These are phyloP conservation scores for Aspergillus jensenii DNA, from an alignment of 2,329 filamentous ascomycete species.

Conservation along the genomic window DNA sequence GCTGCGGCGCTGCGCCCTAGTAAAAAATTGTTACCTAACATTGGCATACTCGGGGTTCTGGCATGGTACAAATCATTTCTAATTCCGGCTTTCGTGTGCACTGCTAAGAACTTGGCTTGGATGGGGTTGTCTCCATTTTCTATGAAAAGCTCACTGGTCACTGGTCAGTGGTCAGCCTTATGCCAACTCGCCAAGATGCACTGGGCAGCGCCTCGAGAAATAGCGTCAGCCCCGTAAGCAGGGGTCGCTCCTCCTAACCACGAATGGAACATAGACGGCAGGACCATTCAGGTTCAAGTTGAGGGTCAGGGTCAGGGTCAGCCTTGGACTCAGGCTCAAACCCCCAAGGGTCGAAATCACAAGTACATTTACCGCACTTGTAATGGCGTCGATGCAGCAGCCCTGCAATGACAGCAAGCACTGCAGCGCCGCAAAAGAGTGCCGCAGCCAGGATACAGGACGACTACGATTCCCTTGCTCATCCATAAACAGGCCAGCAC, in stretches of 20 bases:
- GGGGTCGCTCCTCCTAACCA: background rate
- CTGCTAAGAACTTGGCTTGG: background rate
- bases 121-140: background rate
- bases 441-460: no score
- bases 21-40: conserved; percentile 2
- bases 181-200: conserved; percentile 5
- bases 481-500: background rate
- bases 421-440: no score
- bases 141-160: background rate
- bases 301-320: background rate
- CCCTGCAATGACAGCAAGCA: no score
- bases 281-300: background rate
- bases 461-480: no score
- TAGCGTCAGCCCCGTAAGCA: conserved; percentile 1
- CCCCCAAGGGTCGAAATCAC: background rate
- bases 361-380: background rate
- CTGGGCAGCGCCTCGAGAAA: background rate
- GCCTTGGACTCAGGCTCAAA: background rate
- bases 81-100: background rate
- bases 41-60: background rate
- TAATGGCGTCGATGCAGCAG: no score
- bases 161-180: conserved; percentile 1
- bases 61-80: background rate
- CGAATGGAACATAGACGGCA: background rate
- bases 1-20: background rate